A percentile compares a stretch with the other conserved stretches of the same genome.
These are phyloP conservation scores for Xylaria scruposa DNA, from an alignment of 495 filamentous ascomycete species.

Conservation along the genomic window DNA sequence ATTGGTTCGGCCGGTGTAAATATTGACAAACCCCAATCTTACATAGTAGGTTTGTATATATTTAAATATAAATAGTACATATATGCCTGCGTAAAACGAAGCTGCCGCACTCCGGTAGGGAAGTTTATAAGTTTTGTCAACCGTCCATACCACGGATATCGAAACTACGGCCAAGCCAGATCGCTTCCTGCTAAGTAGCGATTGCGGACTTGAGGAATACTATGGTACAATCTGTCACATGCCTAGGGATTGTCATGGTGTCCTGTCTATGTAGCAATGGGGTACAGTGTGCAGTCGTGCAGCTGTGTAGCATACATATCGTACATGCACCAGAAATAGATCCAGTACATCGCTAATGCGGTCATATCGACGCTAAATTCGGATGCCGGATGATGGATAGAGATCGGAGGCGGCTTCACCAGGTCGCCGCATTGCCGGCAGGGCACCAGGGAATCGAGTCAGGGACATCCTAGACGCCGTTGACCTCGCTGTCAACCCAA, in stretches of 20 bases:
- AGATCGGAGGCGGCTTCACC: slow-evolving; percentile 7
- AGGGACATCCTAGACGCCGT: slow-evolving; percentile 6
- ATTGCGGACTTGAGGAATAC: background rate
- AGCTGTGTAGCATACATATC: slow-evolving; percentile 9
- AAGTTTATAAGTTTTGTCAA: background rate
- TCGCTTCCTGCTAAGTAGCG: background rate
- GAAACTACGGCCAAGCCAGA: background rate
- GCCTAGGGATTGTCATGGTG: background rate
- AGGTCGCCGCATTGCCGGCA: slow-evolving; percentile 9
- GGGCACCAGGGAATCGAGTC: background rate
- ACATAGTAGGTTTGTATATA: background rate
- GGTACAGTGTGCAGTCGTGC: background rate
- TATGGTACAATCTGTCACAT: slow-evolving; percentile 7
- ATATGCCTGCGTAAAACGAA: background rate
- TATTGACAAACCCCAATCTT: background rate
- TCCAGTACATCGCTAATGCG: slow-evolving; percentile 18
- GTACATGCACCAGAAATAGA: slow-evolving; percentile 1
- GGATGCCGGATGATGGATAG: slow-evolving; percentile 12
- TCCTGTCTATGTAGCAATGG: background rate
- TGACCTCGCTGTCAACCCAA: background rate
- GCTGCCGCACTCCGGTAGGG: background rate
- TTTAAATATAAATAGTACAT: background rate
- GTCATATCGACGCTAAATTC: slow-evolving; percentile 23
- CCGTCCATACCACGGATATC: too few relatives aligned
- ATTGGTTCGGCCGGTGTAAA: background rate